These are phyloP conservation scores for Alternaria atra DNA, from an alignment of 2,329 filamentous ascomycete species.

Conservation along the genomic window DNA sequence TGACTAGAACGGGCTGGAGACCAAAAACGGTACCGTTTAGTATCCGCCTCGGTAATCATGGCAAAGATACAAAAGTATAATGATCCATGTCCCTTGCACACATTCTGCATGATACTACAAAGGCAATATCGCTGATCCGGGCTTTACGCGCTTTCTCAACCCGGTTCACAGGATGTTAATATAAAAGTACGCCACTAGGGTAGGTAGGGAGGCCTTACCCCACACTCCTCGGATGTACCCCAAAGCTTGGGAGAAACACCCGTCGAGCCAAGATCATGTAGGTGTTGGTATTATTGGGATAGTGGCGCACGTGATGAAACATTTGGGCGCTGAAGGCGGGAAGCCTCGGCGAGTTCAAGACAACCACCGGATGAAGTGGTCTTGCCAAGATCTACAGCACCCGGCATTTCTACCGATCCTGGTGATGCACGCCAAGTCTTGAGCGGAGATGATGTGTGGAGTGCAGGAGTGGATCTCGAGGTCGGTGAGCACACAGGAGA, in stretches of 20 bases:
- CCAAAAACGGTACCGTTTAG: conserved; percentile 5
- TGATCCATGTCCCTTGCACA: conserved; percentile 5
- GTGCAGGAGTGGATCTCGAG: conserved; percentile 11
- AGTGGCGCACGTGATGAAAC: conserved; percentile 9
- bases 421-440: conserved; percentile 10
- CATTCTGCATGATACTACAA: conserved; percentile 10
- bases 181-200: conserved; percentile 13
- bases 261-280: background rate
- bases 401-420: conserved; percentile 11
- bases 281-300: background rate
- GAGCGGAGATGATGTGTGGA: conserved; percentile 10
- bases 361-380: conserved; percentile 14
- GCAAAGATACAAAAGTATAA: background rate
- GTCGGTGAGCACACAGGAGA: conserved; percentile 6
- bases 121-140: conserved; percentile 15
- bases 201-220: conserved; percentile 2
- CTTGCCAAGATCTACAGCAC: conserved; percentile 9
- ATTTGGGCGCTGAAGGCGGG: conserved; percentile 1
- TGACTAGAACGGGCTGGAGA: conserved; percentile 5
- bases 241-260: background rate
- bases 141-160: conserved; percentile 13
- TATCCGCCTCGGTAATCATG: conserved; percentile 1
- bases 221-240: conserved; percentile 4
- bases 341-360: conserved; percentile 12
- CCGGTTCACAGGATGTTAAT: conserved; percentile 19